Evolutionary conservation across 192 early-diverging fungal species (phyloP), one percentile per base, ranked within the genome.

Genomic region (Rhizophagus sp.): DNA sequence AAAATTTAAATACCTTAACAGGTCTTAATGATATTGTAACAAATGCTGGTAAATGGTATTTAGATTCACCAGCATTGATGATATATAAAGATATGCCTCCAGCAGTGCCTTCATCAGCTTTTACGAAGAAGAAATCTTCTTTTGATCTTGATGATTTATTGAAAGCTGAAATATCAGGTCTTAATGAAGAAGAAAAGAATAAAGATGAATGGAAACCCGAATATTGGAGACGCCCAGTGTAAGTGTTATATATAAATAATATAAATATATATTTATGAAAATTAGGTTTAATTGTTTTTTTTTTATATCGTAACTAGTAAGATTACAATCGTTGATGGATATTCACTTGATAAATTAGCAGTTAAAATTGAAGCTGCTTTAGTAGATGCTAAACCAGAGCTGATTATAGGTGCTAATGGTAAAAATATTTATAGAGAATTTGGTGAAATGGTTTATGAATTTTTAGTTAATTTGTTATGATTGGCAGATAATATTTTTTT

Each of bases 71-170:
- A 70, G 34, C 39, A 3, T 61, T 79, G 33, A 25, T 70, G n/a
- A 79, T 79, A 67, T 65, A 47, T 22, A 65, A 49, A 67, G 30
- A 65, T 70, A 36, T 70, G 11, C 67, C 78, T 50, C 65, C 78
- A 34, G 49, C 70, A 25, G 8, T 72, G 9, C 44, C 70, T 12
- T 22, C 7, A 25, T 72, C 70, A 9, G 19, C 67, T 72, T 72
- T 30, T 30, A 65, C 3, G 10, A 30, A 65, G 27, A 27, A 22
- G 4, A 64, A n/a, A 64, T 19, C 24, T 11, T 15, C 27, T 12
- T 30, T 4, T 57, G 19, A 57, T 57, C 19, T 19, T 57, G 19
- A 57, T 57, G 52, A 57, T 22, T 22, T 57, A 57, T 57, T 57
- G 5, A 57, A 57, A 57, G 52, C 0, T 57, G 52, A 57, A 57